These are phyloP conservation scores for Canna indica DNA, from an alignment of 176 grass and related monocot genomes.

Conservation along the genomic window DNA sequence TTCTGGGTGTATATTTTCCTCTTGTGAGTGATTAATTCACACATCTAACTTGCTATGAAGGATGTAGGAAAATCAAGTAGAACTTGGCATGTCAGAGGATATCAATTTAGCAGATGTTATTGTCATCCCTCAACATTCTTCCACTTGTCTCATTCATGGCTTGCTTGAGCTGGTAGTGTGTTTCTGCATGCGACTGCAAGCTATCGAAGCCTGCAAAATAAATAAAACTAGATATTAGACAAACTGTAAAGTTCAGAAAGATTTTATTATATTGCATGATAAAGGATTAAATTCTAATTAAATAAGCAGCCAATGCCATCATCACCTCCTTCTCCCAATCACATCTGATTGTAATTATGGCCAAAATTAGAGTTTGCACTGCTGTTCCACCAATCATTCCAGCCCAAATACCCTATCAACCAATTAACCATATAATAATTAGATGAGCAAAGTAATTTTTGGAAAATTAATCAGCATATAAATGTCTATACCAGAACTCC, in stretches of 20 bases:
- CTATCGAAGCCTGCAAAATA: conserved; percentile 49
- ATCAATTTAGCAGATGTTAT: too few species aligned
- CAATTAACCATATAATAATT: conserved; percentile 1
- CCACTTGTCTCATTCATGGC: too few species aligned
- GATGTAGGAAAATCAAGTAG: too few species aligned
- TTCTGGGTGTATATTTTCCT: too few species aligned
- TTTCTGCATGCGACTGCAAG: not conserved
- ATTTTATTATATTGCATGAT: not conserved
- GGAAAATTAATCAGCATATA: too few species aligned
- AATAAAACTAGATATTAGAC: not conserved
- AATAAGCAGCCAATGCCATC: not conserved
- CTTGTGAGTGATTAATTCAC: too few species aligned
- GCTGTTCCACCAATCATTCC: conserved; percentile 89
- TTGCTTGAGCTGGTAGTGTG: not conserved
- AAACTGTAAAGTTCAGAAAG: not conserved
- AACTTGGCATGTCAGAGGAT: too few species aligned
- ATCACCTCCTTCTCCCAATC: conserved; percentile 83
- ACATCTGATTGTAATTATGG: conserved; percentile 55
- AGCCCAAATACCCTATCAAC: conserved; percentile 61
- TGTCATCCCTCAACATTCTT: too few species aligned
- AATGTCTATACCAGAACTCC: conserved; percentile 82
- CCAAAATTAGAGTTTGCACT: conserved; percentile 69
- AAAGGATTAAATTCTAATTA: not conserved
- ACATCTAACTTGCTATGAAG: too few species aligned
- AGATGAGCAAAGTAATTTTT: conserved; percentile 2